Evolutionary conservation across 345 rosid species (phyloP).

Genomic region (Streptanthus diversifolius): DNA sequence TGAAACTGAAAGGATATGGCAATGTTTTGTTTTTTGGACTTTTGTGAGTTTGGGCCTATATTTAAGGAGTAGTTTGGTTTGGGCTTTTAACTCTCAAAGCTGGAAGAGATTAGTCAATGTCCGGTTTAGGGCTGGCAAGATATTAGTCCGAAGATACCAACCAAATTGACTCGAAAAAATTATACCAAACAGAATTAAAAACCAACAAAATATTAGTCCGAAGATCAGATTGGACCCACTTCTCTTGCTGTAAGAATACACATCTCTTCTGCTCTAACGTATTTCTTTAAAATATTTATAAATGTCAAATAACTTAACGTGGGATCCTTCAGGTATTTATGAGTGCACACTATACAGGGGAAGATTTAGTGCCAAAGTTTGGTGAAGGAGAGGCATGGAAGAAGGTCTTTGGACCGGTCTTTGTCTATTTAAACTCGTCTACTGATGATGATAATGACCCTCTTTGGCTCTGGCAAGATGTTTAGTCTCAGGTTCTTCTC

Average conservation of each 20-base stretch:
- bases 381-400: constrained; percentile 69
- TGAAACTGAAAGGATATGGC: constrained; percentile 27
- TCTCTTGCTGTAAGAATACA: constrained; percentile 55
- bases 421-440: constrained; percentile 68
- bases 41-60: constrained; percentile 19
- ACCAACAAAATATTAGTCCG: too few species aligned
- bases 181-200: too few species aligned
- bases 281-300: not conserved
- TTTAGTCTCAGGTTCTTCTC: constrained; percentile 62
- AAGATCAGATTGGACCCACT: constrained; percentile 83
- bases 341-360: constrained; percentile 83
- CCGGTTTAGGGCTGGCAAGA: too few species aligned
- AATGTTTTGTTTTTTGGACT: not conserved
- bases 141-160: too few species aligned
- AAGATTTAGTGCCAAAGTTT: constrained; percentile 64
- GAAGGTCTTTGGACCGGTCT: constrained; percentile 91
- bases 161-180: too few species aligned
- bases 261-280: not conserved
- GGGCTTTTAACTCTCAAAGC: constrained; percentile 8
- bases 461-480: constrained; percentile 85
- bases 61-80: not conserved
- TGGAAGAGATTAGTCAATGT: not conserved
- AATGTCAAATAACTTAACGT: not conserved
- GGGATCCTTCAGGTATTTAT: constrained; percentile 55
- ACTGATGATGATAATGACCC: constrained; percentile 50